Percentiles rank a stretch among this genome's conserved stretches.
These are phyloP conservation scores for Strigomonas galati DNA, from an alignment of 208 protist genomes.

Conservation along the genomic window DNA sequence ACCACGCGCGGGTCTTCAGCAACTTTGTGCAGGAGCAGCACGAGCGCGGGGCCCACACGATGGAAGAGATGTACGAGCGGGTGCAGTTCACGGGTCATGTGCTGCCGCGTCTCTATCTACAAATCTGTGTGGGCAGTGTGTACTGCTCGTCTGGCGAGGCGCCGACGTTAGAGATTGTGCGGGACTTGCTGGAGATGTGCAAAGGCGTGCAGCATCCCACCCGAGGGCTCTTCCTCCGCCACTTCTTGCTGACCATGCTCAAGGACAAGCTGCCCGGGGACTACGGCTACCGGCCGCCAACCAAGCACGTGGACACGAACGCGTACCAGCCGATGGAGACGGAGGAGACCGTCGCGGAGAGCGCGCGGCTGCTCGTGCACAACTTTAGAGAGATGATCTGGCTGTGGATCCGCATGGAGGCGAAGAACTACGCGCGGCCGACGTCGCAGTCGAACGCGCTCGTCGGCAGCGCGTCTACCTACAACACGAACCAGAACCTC, in stretches of 20 bases:
- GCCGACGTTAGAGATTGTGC: constrained; percentile 87
- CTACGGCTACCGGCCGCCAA: constrained; percentile 14
- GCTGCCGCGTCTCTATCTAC: constrained; percentile 97
- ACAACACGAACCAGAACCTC: constrained; percentile 1
- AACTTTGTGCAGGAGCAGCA: constrained; percentile 87
- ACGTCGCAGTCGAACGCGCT: constrained; percentile 18
- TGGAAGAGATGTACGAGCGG: constrained; percentile 95
- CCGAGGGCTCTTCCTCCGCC: constrained; percentile 97
- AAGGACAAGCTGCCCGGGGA: constrained; percentile 97
- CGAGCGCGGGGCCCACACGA: constrained; percentile 18
- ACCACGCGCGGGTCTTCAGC: constrained; percentile 89
- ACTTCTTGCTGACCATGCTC: constrained; percentile 95
- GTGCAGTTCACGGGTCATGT: constrained; percentile 98
- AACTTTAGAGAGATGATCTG: constrained; percentile 99
- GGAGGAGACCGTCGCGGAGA: constrained; percentile 89
- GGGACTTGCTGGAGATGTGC: constrained; percentile 99
- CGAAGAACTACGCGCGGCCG: constrained; percentile 58
- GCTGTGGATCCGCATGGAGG: constrained; percentile 98
- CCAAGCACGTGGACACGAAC: background rate
- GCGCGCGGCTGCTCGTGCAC: constrained; percentile 94
- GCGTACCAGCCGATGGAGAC: constrained; percentile 4
- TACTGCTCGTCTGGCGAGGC: constrained; percentile 91
- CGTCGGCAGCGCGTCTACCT: constrained; percentile 23
- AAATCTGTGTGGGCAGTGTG: constrained; percentile 94
- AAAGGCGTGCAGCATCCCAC: constrained; percentile 99